Percentiles rank a stretch among this genome's conserved stretches.
Conservation (phyloP, 257 asterid genomes). For the Avicennia marina region DNA sequence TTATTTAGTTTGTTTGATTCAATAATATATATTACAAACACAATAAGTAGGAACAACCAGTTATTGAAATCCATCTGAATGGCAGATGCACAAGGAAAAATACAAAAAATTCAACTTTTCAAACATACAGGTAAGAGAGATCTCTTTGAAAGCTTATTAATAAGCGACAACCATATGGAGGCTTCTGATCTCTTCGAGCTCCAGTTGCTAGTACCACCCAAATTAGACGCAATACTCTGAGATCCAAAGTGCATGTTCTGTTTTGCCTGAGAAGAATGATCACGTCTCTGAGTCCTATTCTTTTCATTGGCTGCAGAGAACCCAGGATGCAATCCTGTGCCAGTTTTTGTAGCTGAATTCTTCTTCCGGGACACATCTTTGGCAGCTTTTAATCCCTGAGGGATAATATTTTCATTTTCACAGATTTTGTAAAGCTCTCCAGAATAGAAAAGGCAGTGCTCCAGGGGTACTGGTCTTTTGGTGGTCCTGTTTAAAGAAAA, state of each 20-base stretch:
- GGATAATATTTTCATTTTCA: conserved; percentile 76
- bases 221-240: conserved; percentile 36
- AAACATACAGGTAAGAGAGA: conserved; percentile 84
- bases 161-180: conserved; percentile 76
- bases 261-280: conserved; percentile 29
- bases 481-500: conserved; percentile 61
- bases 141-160: conserved; percentile 72
- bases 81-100: conserved; percentile 11
- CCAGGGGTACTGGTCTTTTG: conserved; percentile 97
- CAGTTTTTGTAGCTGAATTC: conserved; percentile 34
- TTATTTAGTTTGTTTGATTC: too few species aligned
- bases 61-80: too few species aligned
- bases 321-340: conserved; percentile 46
- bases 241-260: conserved; percentile 51
- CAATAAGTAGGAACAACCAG: too few species aligned
- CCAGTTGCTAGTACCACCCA: conserved; percentile 45
- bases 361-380: conserved; percentile 68
- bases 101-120: conserved; percentile 8
- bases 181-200: conserved; percentile 88
- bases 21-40: too few species aligned
- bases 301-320: conserved; percentile 44
- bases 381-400: conserved; percentile 85
- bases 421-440: conserved; percentile 92
- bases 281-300: conserved; percentile 33
- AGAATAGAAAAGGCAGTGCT: conserved; percentile 85